These are phyloP conservation scores for Nemania bipapillata DNA, from an alignment of 2,329 filamentous ascomycete species.

Conservation along the genomic window DNA sequence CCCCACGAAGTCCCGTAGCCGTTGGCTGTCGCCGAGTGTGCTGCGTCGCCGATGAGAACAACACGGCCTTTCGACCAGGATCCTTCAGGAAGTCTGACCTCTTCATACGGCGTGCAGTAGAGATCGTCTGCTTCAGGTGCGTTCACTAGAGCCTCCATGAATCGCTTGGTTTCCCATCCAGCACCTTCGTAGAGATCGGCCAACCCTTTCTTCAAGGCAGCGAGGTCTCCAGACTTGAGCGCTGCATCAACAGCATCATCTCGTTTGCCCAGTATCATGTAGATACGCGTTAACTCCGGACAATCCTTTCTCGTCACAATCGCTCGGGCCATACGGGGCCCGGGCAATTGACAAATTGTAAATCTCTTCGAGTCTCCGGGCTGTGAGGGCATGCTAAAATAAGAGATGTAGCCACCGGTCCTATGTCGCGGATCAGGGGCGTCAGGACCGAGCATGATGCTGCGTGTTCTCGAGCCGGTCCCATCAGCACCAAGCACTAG, in stretches of 20 bases:
- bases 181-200: constrained; percentile 56
- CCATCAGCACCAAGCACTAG: constrained; percentile 67
- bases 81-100: constrained; percentile 51
- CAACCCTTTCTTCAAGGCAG: constrained; percentile 55
- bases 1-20: constrained; percentile 60
- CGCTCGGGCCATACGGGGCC: constrained; percentile 10
- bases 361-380: constrained; percentile 27
- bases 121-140: constrained; percentile 55
- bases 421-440: constrained; percentile 37
- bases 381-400: constrained; percentile 43
- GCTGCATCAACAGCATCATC: constrained; percentile 28
- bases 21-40: constrained; percentile 57
- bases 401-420: constrained; percentile 45
- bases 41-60: constrained; percentile 62
- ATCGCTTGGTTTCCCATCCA: constrained; percentile 58
- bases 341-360: constrained; percentile 28
- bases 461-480: constrained; percentile 59
- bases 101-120: constrained; percentile 56
- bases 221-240: constrained; percentile 40
- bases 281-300: constrained; percentile 38
- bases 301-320: constrained; percentile 41
- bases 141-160: constrained; percentile 53
- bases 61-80: constrained; percentile 53
- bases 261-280: constrained; percentile 22
- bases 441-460: constrained; percentile 50